Evolutionary conservation across 352 stramenopile species (phyloP).

Genomic region (Globisporangium polare): DNA sequence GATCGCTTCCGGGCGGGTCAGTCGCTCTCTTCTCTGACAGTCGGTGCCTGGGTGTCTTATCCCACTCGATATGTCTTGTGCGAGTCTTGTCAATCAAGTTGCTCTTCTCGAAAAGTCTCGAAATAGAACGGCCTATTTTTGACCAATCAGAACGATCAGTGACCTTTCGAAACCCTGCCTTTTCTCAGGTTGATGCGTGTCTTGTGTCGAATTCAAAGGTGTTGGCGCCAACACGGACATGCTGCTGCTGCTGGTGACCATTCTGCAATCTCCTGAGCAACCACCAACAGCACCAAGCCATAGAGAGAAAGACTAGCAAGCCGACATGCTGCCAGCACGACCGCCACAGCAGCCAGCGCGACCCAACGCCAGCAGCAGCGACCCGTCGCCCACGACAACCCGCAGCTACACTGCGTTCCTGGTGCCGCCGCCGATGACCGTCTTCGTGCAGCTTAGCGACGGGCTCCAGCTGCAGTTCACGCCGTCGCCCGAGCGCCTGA

Average conservation of each 20-base stretch:
- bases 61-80: no score
- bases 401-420: constrained; percentile 39
- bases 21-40: background rate
- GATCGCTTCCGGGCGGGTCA: background rate
- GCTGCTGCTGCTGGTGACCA: constrained; percentile 13
- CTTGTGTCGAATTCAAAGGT: background rate
- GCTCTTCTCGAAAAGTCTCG: constrained; percentile 3
- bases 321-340: constrained; percentile 7
- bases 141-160: background rate
- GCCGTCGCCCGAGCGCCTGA: constrained; percentile 32
- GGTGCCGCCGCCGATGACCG: constrained; percentile 52
- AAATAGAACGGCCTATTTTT: background rate
- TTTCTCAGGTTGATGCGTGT: background rate
- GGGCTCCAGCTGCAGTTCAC: constrained; percentile 46
- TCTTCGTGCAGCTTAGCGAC: constrained; percentile 59
- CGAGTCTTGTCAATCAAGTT: background rate
- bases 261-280: constrained; percentile 20
- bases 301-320: background rate
- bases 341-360: background rate
- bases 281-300: constrained; percentile 11
- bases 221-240: background rate
- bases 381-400: constrained; percentile 17
- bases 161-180: background rate
- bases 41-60: background rate
- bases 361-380: constrained; percentile 7